phyloP scores from a whole-genome alignment of 2,329 filamentous ascomycete species.

The Phialophora chinensis region DNA sequence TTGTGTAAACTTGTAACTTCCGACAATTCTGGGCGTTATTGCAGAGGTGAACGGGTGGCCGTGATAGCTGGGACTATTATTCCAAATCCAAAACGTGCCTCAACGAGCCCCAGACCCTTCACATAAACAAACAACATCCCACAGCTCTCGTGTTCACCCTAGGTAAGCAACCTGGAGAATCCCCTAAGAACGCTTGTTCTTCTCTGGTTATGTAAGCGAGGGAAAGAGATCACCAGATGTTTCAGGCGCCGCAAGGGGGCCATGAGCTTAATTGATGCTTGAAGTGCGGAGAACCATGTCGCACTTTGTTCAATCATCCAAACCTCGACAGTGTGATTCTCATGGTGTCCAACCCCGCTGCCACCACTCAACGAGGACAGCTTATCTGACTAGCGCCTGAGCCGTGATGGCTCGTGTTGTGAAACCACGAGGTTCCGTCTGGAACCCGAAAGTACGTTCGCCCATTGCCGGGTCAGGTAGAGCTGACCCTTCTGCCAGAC shows the following conservation, averaged over 20 bases:
- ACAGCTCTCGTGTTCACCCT: not conserved
- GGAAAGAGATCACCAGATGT: not conserved
- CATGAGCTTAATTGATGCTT: not conserved
- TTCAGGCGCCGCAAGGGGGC: not conserved
- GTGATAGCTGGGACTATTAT: not conserved
- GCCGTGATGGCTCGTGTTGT: conserved; percentile 22
- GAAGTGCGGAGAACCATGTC: not conserved
- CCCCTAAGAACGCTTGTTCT: not conserved
- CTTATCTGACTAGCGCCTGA: not conserved
- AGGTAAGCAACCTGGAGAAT: not conserved
- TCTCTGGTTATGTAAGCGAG: not conserved
- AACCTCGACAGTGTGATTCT: not conserved
- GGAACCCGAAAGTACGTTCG: conserved; percentile 29
- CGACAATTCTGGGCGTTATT: not conserved
- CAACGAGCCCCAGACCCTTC: not conserved
- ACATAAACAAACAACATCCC: not conserved
- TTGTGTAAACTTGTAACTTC: not conserved
- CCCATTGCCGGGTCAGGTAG: not conserved
- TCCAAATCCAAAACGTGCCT: not conserved
- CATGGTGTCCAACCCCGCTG: not conserved
- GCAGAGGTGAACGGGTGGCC: not conserved
- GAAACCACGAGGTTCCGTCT: conserved; percentile 25
- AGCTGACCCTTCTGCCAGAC: conserved; percentile 47
- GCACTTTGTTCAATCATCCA: not conserved
- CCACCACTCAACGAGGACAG: not conserved